A percentile compares a stretch with the other conserved stretches of the same genome.
Evolutionary conservation across 2,329 filamentous ascomycete genomes (phyloP).

Genomic region (Atkinsonella hypoxylon): DNA sequence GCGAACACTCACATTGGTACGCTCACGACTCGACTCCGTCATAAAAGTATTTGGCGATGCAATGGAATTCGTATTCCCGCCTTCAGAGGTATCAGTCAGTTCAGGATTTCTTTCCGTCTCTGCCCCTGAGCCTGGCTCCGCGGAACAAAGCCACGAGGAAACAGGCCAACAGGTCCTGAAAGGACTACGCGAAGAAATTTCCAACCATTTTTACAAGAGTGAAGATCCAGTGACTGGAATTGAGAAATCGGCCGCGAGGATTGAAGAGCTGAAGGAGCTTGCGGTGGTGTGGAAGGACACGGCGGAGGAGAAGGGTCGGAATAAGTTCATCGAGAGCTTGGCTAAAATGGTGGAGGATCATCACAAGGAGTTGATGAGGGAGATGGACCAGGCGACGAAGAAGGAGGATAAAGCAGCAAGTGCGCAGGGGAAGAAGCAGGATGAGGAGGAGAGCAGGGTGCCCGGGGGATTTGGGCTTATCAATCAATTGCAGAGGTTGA

Average conservation of each 20-base stretch:
- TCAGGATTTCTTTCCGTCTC: constrained; percentile 87
- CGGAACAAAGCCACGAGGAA: constrained; percentile 61
- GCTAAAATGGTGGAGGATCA: constrained; percentile 73
- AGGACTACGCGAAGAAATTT: constrained; percentile 59
- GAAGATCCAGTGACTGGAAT: constrained; percentile 54
- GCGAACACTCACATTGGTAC: constrained; percentile 71
- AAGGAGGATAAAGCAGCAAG: constrained; percentile 22
- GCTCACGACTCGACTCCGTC: constrained; percentile 73
- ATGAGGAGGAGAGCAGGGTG: constrained; percentile 27
- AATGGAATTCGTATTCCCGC: constrained; percentile 89
- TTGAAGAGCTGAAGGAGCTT: constrained; percentile 67
- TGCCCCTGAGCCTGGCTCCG: constrained; percentile 59
- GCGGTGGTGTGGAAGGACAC: constrained; percentile 89
- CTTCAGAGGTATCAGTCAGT: constrained; percentile 71
- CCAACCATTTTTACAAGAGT: constrained; percentile 45
- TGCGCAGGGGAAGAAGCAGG: constrained; percentile 15
- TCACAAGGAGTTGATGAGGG: constrained; percentile 40
- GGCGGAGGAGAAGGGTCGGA: constrained; percentile 77
- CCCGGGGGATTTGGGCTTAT: constrained; percentile 47
- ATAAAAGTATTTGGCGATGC: constrained; percentile 88
- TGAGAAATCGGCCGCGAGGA: constrained; percentile 58
- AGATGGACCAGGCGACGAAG: constrained; percentile 32
- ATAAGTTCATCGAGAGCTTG: constrained; percentile 70
- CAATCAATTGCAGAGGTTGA: constrained; percentile 49
- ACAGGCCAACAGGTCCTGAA: constrained; percentile 75